A percentile compares a stretch with the other conserved stretches of the same genome.
Evolutionary conservation across 2,329 filamentous ascomycete genomes (phyloP).

Genomic region (Metarhizium humberi): DNA sequence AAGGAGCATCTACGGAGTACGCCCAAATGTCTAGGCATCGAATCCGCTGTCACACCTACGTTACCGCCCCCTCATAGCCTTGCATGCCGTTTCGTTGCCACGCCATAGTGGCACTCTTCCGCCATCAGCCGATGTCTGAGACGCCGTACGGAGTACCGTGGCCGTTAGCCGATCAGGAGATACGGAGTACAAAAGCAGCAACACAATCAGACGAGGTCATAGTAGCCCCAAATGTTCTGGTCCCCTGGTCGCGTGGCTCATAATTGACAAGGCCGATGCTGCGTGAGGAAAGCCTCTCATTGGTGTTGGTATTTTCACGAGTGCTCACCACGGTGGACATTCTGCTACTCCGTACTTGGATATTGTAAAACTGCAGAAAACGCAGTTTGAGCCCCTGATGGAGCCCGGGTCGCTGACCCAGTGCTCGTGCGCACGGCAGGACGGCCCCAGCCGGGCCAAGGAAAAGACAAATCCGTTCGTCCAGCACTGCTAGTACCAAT

Average conservation of each 20-base stretch:
- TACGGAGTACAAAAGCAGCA: not conserved
- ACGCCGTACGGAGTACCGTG: too few species aligned
- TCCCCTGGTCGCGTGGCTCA: not conserved
- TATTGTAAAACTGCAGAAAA: not conserved
- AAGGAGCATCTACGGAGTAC: too few species aligned
- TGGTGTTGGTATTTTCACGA: not conserved
- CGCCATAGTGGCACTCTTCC: too few species aligned
- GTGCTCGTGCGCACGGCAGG: conserved; percentile 1
- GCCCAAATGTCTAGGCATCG: too few species aligned
- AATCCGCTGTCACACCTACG: too few species aligned
- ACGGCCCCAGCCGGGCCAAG: not conserved
- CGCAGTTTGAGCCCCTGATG: not conserved
- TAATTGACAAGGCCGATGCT: not conserved
- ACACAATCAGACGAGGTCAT: not conserved
- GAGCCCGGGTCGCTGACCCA: not conserved
- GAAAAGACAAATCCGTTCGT: not conserved
- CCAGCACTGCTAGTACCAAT: not conserved
- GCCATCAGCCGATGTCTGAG: not conserved
- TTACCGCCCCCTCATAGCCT: too few species aligned
- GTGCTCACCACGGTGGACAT: not conserved
- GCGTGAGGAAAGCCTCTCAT: not conserved
- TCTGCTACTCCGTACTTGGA: not conserved
- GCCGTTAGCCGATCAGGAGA: not conserved
- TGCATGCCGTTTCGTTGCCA: too few species aligned
- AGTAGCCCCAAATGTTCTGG: too few species aligned